Evolutionary conservation across 495 filamentous ascomycete genomes (phyloP), one percentile per base, ranked within the genome.

Genomic region (Viridothelium virens): DNA sequence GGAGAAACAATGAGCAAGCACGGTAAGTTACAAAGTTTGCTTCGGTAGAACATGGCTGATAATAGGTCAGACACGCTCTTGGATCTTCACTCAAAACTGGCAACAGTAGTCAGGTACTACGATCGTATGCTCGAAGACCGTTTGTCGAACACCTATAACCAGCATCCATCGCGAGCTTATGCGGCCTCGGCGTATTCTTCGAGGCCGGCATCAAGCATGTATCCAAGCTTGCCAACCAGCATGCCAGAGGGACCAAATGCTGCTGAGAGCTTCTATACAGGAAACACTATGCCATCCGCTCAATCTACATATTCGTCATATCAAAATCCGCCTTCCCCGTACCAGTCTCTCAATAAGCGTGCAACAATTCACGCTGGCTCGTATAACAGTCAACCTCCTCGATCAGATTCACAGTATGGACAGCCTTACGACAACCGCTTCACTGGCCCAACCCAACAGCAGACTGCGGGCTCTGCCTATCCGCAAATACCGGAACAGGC

Each of bases 1-100:
- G 94, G 94, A 46, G 94, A 98, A 78, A 97, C 94, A 0, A 97
- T 97, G 94, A 97, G 93, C 83, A 98, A 97, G 77, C 94, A 97
- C 75, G 93, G 92, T 91, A 80, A 74, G 86, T 80, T 38, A 33
- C 25, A 47, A 36, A 67, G 5, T 7, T 34, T 36, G 14, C 31
- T 59, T 59, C 18, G 5, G 33, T 3, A n/a, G 31, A 34, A 3
- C 3, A 59, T 7, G 5, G 7, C 31, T 59, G 31, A 33, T 36
- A 3, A 9, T 36, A 6, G 6, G 14, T 46, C 68, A 86, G 84
- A 98, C 74, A 92, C 94, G 1, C 82, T 98, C 10, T 85, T 97
- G 53, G 94, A 98, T 72, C 79, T 98, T 3, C 95, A 98, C 76
- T 86, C 91, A 39, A 98, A 98, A 77, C 80, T 98, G 9, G 92